Evolutionary conservation across 306 rosid genomes (phyloP).

Genomic region (Mimosa pudica): DNA sequence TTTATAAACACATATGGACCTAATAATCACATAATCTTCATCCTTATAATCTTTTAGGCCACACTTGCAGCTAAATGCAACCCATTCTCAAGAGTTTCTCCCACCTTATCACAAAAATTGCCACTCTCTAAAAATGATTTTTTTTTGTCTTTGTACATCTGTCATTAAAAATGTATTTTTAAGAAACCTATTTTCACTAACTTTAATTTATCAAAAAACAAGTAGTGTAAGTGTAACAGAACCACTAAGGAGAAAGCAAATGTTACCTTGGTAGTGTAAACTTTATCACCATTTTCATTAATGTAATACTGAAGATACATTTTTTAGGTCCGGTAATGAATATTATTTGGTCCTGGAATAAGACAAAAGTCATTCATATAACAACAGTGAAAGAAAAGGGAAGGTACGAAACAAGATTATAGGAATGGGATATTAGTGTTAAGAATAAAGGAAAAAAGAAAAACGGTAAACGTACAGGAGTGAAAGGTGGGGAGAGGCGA

Average conservation of each 20-base stretch:
- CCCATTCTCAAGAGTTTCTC: not conserved
- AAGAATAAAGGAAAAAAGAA: too few relatives aligned
- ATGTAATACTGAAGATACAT: constrained; percentile 46
- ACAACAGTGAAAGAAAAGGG: not conserved
- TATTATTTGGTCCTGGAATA: too few relatives aligned
- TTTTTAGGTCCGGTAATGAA: not conserved
- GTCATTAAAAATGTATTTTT: not conserved
- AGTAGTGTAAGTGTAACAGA: not conserved
- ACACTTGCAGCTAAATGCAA: not conserved
- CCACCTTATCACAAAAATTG: not conserved
- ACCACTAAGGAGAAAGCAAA: constrained; percentile 2
- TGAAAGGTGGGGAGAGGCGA: too few relatives aligned
- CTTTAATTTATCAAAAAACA: not conserved
- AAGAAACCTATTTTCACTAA: not conserved
- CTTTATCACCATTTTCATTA: constrained; percentile 43
- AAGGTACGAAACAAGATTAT: too few relatives aligned
- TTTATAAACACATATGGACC: not conserved
- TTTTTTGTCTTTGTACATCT: not conserved
- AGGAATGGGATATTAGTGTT: too few relatives aligned
- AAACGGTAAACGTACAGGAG: too few relatives aligned
- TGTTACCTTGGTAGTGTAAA: constrained; percentile 39
- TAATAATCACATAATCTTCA: not conserved
- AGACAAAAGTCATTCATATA: not conserved
- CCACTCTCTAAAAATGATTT: not conserved
- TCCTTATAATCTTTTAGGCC: not conserved